Base-by-base conservation (phyloP, 495 filamentous ascomycete species). In the Hyaloscypha bicolor region DNA sequence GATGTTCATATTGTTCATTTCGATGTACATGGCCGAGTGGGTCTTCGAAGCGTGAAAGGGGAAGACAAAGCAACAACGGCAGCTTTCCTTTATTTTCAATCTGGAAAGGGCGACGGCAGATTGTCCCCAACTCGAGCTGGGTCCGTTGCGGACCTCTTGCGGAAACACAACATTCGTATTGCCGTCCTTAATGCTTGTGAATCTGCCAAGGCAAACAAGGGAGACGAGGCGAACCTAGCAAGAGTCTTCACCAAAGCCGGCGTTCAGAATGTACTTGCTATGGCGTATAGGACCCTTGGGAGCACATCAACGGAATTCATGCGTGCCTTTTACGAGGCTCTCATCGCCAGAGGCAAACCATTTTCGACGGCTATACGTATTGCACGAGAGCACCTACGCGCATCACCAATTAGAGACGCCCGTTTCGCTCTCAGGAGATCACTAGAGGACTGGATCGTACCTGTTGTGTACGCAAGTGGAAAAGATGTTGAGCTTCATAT, bases 401-500 rank as follows among this genome's bases (percentile, higher is more conserved):
- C 42, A 4, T 12, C 6, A 19, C 42, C 42, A 12, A 12, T 11
- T 3, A 4, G 42, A 12, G 14, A 45, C 6, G 42, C 9, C 9
- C 42, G 42, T 45, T 45, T 45, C 14, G 42, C 9, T 4, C 21
- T 56, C 53, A 21, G 25, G 8, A 5, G 9, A 22, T 3, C 9
- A 3, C 21, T 56, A 25, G 4, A 56, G 53, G 53, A 56, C 16
- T 56, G 53, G 53, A 56, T 56, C 4, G 53, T 56, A 25, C 53
- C 53, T 5, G 53, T 56, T 29, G 53, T 56, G 22, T 56, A 56
- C 16, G 51, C 51, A 4, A 56, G 53, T 56, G 9, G 12, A 3
- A 56, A 2, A 21, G 53, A 62, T 30, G 35, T 29, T 9, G 60
- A 62, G 33, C 60, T 48, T 42, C 37, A 62, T 42, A 32, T 61